These are phyloP conservation scores for Luffa acutangula DNA, from an alignment of 306 rosid species.

Conservation along the genomic window DNA sequence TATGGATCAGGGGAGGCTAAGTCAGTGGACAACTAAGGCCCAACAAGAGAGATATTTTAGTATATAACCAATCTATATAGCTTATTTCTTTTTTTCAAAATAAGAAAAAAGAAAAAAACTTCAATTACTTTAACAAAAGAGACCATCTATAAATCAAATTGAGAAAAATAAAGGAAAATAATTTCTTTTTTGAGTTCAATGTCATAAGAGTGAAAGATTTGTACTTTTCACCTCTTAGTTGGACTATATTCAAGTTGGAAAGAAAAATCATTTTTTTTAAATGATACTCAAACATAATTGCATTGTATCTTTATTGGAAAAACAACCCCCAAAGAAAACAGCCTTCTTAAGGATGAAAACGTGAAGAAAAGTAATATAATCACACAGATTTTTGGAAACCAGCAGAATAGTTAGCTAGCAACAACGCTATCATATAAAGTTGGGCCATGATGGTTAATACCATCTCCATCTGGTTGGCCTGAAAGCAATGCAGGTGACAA, in stretches of 20 bases:
- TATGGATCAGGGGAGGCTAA: not conserved
- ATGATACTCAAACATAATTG: not conserved
- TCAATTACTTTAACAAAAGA: not conserved
- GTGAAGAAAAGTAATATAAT: not conserved
- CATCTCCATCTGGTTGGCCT: not conserved
- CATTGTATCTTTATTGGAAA: not conserved
- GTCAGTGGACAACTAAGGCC: not conserved
- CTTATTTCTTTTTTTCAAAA: no score
- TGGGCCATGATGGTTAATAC: not conserved
- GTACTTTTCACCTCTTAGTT: no score
- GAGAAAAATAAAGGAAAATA: not conserved
- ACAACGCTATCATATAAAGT: not conserved
- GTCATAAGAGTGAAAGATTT: no score
- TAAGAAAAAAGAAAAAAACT: not conserved
- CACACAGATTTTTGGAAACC: not conserved
- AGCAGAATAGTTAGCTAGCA: not conserved
- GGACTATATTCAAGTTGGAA: no score
- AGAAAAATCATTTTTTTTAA: not conserved
- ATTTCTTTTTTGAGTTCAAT: no score
- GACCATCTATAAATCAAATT: not conserved
- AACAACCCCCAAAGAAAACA: not conserved
- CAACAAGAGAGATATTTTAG: not conserved
- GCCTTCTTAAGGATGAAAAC: slow-evolving; percentile 2
- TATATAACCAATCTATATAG: not conserved
- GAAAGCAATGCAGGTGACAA: slow-evolving; percentile 10